A percentile compares a stretch with the other conserved stretches of the same genome.
phyloP scores from a whole-genome alignment of 768 basidiomycete genomes.

The Agaricus sinodeliciosus region DNA sequence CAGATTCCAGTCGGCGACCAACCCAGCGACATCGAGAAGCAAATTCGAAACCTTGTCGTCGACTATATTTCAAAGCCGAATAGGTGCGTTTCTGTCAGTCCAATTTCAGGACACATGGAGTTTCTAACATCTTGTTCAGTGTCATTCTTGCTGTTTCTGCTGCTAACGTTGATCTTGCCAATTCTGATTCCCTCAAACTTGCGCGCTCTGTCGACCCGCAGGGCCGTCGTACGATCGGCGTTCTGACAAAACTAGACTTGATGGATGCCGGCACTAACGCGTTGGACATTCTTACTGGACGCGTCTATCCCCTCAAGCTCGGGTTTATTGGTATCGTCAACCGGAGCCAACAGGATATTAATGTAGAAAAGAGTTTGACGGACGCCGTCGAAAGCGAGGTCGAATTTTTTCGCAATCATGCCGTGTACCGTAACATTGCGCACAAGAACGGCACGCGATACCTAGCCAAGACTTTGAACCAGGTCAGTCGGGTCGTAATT shows the following conservation, averaged over 20 bases:
- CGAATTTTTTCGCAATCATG: conserved; percentile 87
- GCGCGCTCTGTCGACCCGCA: conserved; percentile 94
- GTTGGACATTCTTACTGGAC: conserved; percentile 89
- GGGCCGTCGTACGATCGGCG: conserved; percentile 92
- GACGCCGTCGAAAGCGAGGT: conserved; percentile 82
- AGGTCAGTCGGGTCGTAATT: conserved; percentile 41
- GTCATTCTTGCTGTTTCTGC: conserved; percentile 96
- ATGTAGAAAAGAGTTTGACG: conserved; percentile 72
- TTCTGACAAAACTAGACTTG: conserved; percentile 94
- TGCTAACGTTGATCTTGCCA: conserved; percentile 97
- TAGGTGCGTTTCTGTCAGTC: conserved; percentile 52
- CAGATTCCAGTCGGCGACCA: conserved; percentile 96
- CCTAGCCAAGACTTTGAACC: conserved; percentile 88
- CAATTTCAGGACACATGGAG: not conserved
- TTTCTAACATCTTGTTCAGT: conserved; percentile 29
- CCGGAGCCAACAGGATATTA: conserved; percentile 97
- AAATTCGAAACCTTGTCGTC: conserved; percentile 89
- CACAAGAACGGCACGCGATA: conserved; percentile 98
- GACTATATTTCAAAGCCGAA: conserved; percentile 98
- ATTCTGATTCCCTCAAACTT: conserved; percentile 95
- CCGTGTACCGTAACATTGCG: conserved; percentile 91
- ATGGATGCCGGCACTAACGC: conserved; percentile 99
- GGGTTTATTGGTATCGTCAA: conserved; percentile 99
- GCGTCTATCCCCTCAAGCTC: conserved; percentile 95
- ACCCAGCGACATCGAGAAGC: conserved; percentile 95